Evolutionary conservation across 306 rosid species (phyloP).

Genomic region (Trifolium fragiferum): DNA sequence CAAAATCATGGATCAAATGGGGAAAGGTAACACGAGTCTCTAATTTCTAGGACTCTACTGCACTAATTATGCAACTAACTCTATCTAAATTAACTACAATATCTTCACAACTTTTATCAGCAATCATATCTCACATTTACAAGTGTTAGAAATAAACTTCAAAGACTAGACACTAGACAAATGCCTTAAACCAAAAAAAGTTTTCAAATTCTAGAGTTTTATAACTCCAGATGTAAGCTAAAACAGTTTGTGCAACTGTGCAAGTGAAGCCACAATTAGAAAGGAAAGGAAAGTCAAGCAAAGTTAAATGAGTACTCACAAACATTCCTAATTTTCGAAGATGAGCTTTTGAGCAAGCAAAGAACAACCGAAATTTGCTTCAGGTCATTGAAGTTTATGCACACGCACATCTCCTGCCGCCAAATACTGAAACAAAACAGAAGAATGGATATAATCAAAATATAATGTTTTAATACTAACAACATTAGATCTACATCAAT

Average conservation of each 20-base stretch:
- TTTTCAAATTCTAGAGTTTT: too few species aligned
- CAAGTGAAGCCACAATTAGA: neutral
- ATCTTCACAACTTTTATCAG: neutral
- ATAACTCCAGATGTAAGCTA: neutral
- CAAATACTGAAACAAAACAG: conserved; percentile 55
- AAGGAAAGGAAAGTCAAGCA: neutral
- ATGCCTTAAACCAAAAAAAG: too few species aligned
- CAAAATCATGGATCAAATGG: neutral
- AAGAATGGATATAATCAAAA: neutral
- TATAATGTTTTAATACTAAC: neutral
- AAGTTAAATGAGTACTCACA: conserved; percentile 53
- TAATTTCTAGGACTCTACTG: neutral
- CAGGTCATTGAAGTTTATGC: conserved; percentile 52
- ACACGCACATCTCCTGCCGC: conserved; percentile 49
- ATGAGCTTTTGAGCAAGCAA: conserved; percentile 57
- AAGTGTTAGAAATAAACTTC: neutral
- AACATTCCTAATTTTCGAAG: conserved; percentile 55
- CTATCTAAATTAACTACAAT: neutral
- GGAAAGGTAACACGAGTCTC: neutral
- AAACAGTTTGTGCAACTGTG: neutral
- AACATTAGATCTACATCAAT: neutral
- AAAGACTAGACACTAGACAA: neutral
- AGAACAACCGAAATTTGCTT: conserved; percentile 57
- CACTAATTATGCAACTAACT: neutral
- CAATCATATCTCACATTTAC: neutral